A percentile compares a stretch with the other conserved stretches of the same genome.
These are phyloP conservation scores for Iris macrosiphon DNA, from an alignment of 106 monocot species.

Conservation along the genomic window DNA sequence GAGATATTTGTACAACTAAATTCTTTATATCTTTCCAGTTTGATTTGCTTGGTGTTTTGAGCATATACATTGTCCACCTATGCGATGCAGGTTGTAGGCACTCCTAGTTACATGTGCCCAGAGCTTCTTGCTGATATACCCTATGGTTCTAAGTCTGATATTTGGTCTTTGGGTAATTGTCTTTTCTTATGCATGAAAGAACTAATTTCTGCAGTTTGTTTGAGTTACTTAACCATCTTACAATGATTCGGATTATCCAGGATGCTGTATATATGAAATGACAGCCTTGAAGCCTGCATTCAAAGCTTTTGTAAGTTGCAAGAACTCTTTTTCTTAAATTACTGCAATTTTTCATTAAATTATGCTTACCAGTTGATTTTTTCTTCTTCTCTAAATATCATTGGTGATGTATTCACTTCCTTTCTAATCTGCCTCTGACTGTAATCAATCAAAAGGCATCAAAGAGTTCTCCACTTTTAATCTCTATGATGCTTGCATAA, in stretches of 20 bases:
- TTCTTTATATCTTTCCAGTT: not conserved
- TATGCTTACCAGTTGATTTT: too few relatives aligned
- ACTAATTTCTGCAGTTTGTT: not conserved
- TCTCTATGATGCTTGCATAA: too few relatives aligned
- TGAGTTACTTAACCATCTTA: not conserved
- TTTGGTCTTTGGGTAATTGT: slow-evolving; percentile 91
- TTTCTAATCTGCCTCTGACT: too few relatives aligned
- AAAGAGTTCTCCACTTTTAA: too few relatives aligned
- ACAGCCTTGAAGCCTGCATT: slow-evolving; percentile 89
- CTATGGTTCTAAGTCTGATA: slow-evolving; percentile 97
- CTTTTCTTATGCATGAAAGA: not conserved
- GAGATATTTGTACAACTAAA: slow-evolving; percentile 13
- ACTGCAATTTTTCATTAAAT: too few relatives aligned
- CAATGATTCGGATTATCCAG: slow-evolving; percentile 29
- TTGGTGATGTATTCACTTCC: too few relatives aligned
- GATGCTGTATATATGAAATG: slow-evolving; percentile 99
- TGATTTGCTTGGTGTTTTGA: not conserved
- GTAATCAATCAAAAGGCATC: too few relatives aligned
- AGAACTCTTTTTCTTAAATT: too few relatives aligned
- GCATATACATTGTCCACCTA: not conserved
- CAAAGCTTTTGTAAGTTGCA: slow-evolving; percentile 98
- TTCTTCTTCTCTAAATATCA: too few relatives aligned
- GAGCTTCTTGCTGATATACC: slow-evolving; percentile 99
- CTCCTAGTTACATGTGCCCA: slow-evolving; percentile 99
- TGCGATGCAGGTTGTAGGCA: slow-evolving; percentile 81